Conservation (phyloP, 345 rosid genomes). For the Salix koriyanagi region DNA sequence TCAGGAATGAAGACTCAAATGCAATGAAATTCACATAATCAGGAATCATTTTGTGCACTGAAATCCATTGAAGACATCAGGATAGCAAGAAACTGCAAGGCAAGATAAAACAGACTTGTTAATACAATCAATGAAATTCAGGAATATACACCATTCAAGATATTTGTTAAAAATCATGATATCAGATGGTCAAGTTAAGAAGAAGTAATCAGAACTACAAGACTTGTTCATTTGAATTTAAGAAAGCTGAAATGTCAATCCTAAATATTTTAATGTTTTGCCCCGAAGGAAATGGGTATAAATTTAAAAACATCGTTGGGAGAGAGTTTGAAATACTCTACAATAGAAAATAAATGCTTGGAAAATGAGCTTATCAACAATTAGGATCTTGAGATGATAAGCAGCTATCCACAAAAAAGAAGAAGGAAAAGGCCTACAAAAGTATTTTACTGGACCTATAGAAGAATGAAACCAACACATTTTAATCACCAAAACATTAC, state of each 20-base stretch:
- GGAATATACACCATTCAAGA: background rate
- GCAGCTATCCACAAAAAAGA: background rate
- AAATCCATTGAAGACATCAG: background rate
- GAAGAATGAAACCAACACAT: background rate
- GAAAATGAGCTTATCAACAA: background rate
- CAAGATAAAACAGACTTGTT: background rate
- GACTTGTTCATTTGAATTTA: background rate
- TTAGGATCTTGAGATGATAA: background rate
- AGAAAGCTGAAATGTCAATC: background rate
- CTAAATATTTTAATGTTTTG: background rate
- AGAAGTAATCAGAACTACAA: background rate
- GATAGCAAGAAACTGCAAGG: background rate
- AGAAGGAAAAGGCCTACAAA: background rate
- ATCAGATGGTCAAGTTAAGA: background rate
- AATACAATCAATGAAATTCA: background rate
- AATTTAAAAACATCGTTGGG: background rate
- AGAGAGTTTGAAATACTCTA: background rate
- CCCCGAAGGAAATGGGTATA: background rate
- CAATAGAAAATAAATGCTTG: background rate
- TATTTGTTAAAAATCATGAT: background rate
- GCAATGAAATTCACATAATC: background rate
- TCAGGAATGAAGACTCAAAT: background rate
- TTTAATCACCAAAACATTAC: background rate
- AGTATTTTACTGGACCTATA: background rate
- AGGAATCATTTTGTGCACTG: background rate